Base-by-base conservation (phyloP, 2,329 filamentous ascomycete genomes). In the Exophiala spinifera region DNA sequence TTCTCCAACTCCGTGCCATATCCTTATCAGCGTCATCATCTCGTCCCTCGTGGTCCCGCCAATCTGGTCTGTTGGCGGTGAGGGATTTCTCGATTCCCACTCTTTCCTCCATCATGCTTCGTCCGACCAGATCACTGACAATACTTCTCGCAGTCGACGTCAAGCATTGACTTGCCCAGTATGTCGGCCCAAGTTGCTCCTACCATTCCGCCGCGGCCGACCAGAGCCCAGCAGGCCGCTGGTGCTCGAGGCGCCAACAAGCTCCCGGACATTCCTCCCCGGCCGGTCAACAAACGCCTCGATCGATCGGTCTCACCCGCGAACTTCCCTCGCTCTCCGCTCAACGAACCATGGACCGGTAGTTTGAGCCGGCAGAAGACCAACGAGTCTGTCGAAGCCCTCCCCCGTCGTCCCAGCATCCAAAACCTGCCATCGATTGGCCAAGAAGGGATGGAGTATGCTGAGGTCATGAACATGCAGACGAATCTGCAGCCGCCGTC, bases 401-500 rank as follows among this genome's bases (percentile, higher is more conserved):
- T 76, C 15, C 65, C 79, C 39, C 87, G 89, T 47, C 83, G 88
- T 33, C 82, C 84, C 46, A 95, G 89, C 67, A 89, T 96, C 53
- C 82, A 83, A 31, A 49, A 63, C 42, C 81, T 96, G 68, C 92
- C 92, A 14, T 88, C 88, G 1, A 80, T 96, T 51, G 92, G 92
- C 54, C 86, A 96, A 68, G 92, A 96, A 74, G 92, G 92, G 59
- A 84, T 79, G 63, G 92, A 96, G 74, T 96, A 96, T 73, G 89
- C 83, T 49, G 86, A 82, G 65, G 74, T 83, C 47, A 46, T 55
- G 52, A 71, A 74, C 59, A 68, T 72, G 61, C 67, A 69, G 39
- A 73, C 67, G 63, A 67, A 70, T 34, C 66, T 76, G 63, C 73
- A 80, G 66, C 71, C 53, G 65, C 72, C 70, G 66, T 53, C 67